phyloP scores from a whole-genome alignment of 2,329 filamentous ascomycete genomes.

The Fusarium penzigii region DNA sequence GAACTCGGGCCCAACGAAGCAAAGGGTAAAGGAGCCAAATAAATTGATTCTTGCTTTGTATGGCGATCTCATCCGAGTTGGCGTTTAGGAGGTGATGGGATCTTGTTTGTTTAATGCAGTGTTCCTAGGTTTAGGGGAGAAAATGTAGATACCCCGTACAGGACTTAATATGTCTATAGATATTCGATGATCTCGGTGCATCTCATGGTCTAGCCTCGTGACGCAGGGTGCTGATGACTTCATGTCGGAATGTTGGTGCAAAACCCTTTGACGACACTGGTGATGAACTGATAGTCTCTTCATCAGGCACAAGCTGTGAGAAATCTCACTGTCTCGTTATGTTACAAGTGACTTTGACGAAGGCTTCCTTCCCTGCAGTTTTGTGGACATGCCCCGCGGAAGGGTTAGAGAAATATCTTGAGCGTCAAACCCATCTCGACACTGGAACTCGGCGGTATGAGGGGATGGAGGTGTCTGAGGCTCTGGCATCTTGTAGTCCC shows the following conservation, averaged over 20 bases:
- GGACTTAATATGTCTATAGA: conserved; percentile 13
- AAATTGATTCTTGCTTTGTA: conserved; percentile 19
- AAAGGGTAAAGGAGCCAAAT: conserved; percentile 78
- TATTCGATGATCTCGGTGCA: not conserved
- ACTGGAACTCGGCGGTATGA: conserved; percentile 26
- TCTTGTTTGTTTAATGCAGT: conserved; percentile 25
- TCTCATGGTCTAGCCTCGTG: not conserved
- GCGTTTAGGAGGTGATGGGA: conserved; percentile 33
- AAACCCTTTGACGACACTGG: not conserved
- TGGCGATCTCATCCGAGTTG: conserved; percentile 26
- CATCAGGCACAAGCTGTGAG: too few relatives aligned
- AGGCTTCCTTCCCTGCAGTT: not conserved
- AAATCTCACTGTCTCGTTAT: too few relatives aligned
- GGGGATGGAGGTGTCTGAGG: not conserved
- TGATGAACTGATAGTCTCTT: not conserved
- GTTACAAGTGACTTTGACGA: too few relatives aligned
- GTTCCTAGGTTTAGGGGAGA: conserved; percentile 21
- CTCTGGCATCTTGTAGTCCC: conserved; percentile 28
- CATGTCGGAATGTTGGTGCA: too few relatives aligned
- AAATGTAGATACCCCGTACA: conserved; percentile 36
- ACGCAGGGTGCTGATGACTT: not conserved
- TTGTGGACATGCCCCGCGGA: conserved; percentile 12
- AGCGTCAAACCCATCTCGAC: conserved; percentile 33
- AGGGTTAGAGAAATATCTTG: conserved; percentile 18
- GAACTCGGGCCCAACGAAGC: conserved; percentile 87